Evolutionary conservation across 2,329 filamentous ascomycete species (phyloP), one percentile per base, ranked within the genome.

Genomic region (Calonectria hongkongensis): DNA sequence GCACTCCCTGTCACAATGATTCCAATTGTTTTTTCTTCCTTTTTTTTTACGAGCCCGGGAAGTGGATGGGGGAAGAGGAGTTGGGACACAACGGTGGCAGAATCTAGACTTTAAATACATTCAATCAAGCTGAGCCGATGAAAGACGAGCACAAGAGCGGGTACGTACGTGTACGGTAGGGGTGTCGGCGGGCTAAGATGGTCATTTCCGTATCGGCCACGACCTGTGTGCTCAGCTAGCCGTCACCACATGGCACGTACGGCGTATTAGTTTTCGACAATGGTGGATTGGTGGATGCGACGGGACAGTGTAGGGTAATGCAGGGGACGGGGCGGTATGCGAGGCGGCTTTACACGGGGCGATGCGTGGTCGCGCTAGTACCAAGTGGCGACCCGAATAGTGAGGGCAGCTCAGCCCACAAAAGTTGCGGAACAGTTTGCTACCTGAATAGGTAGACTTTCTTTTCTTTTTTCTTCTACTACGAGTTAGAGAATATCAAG

Each of bases 1-100:
- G 56, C 71, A 71, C 74, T 56, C 64, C 43, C 60, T 60, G 51
- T 58, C 48, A 51, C 48, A 45, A 69, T 54, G 48, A 70, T 72
- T 74, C 60, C 54, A 60, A 71, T 45, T 69, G 58, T 58, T 69
- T 68, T 70, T 60, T 48, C 25, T n/a, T 43, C 18, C 10, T 43
- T 43, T 43, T 43, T 18, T 43, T 43, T 36, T 36, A 60, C 54
- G 33, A 60, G 33, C 54, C 33, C n/a, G 13, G 21, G 66, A 27
- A 18, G 39, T 56, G n/a, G 28, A 51, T 18, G 39, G 33, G 18
- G 30, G 66, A 51, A 66, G 48, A 30, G 50, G 28, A 47, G 62
- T 41, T 43, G 50, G 50, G 54, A 60, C 48, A 50, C 25, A 51
- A 27, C 28, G 62, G 18, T 47, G 36, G 43, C 30, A 48, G 21